Evolutionary conservation across 1,284 basidiomycete species (phyloP).

Genomic region (Spongispora temasekensis): DNA sequence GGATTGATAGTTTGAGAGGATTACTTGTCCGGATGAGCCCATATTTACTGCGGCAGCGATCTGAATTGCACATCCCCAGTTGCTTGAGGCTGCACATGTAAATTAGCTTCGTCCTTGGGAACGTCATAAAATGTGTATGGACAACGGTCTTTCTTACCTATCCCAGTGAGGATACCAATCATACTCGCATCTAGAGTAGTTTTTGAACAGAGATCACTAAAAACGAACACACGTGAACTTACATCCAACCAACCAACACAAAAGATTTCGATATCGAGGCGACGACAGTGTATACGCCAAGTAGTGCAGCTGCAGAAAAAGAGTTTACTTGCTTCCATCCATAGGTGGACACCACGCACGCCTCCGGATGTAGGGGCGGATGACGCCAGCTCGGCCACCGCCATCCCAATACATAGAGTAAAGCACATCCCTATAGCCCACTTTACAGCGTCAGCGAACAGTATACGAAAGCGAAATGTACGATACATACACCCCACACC

Average conservation of each 20-base stretch:
- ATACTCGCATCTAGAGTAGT: constrained; percentile 37
- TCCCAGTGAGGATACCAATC: constrained; percentile 39
- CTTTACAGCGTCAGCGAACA: constrained; percentile 11
- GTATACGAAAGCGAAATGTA: neutral
- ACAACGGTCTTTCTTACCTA: constrained; percentile 16
- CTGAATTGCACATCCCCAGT: constrained; percentile 44
- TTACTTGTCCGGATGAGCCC: constrained; percentile 32
- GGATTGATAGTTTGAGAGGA: constrained; percentile 30
- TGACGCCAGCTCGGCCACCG: constrained; percentile 72
- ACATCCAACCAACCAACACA: constrained; percentile 46
- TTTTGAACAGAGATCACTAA: neutral
- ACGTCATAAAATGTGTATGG: neutral
- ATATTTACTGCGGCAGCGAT: constrained; percentile 41
- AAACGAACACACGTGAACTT: constrained; percentile 4
- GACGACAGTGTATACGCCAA: constrained; percentile 41
- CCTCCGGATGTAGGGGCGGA: constrained; percentile 65
- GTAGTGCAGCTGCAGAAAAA: constrained; percentile 34
- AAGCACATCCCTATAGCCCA: constrained; percentile 50
- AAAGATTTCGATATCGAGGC: constrained; percentile 33
- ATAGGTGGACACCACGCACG: constrained; percentile 5
- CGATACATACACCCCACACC: constrained; percentile 44
- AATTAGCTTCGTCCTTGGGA: neutral
- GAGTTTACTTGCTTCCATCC: neutral
- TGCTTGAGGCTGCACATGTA: constrained; percentile 37
- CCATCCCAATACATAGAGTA: constrained; percentile 61